Base-by-base conservation (phyloP, 805 yeast genomes). In the Candida krabiensis region DNA sequence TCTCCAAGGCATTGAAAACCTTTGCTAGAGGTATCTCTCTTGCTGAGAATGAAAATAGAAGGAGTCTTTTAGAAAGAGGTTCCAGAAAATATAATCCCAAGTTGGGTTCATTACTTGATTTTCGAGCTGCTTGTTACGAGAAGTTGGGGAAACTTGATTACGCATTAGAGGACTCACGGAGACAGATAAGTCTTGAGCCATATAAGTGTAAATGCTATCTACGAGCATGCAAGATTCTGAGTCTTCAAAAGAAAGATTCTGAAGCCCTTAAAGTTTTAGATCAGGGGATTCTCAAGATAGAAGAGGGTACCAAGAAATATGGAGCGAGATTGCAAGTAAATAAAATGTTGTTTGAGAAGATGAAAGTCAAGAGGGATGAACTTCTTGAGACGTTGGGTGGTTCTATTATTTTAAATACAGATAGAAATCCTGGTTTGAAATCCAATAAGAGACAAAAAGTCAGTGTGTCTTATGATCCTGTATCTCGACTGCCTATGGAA, bases 151-250 rank as follows among this genome's bases (percentile, higher is more conserved):
- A 58, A 12, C 33, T 55, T 4, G 51, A 49, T 0, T 44, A 47
- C 8, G 73, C 79, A 0, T 54, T 65, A 19, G 41, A 44, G 18
- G 79, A 73, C 38, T 71, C 71, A 0, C 47, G 57, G 21, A 45
- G 38, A 24, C 45, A 71, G 29, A 49, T 69, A 3, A 41, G 43
- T 11, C 14, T 63, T 3, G 75, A 73, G 24, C 79, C 78, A 0
- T 47, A 67, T 18, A 62, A 71, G 13, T 71, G 76, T 52, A 75
- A 73, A 50, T 78, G 77, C 1, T 74, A 75, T 44, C 54, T 76
- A 25, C 49, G 81, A 24, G 53, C 58, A 3, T 66, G 70, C 2
- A 75, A 73, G 46, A 43, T 73, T 3, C 49, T 63, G 16, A 11
- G 43, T 17, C 36, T 41, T 8, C 38, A 51, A 27, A 56, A 57